Evolutionary conservation across 2,329 filamentous ascomycete species (phyloP).

Genomic region (Lanzia echinophila): DNA sequence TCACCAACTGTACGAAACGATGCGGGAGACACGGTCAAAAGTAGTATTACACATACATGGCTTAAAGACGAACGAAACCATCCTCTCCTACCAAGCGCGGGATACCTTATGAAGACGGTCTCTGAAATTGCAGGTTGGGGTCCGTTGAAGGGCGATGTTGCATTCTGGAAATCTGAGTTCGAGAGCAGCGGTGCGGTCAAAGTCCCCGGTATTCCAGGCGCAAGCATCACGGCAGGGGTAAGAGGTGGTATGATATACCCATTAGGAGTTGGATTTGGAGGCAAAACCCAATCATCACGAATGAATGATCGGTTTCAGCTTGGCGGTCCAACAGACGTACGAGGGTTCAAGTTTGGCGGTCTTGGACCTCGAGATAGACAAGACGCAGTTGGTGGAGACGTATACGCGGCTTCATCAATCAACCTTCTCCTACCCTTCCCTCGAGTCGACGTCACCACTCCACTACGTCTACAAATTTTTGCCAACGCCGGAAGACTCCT

Average conservation of each 20-base stretch:
- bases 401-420: conserved; percentile 83
- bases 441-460: conserved; percentile 71
- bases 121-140: conserved; percentile 86
- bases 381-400: conserved; percentile 84
- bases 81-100: conserved; percentile 73
- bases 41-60: conserved; percentile 75
- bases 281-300: conserved; percentile 58
- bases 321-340: conserved; percentile 88
- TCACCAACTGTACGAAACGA: conserved; percentile 77
- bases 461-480: conserved; percentile 82
- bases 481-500: conserved; percentile 84
- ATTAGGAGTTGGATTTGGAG: conserved; percentile 55
- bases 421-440: conserved; percentile 83
- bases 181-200: conserved; percentile 71
- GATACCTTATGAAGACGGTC: conserved; percentile 71
- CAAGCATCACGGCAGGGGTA: conserved; percentile 73
- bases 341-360: conserved; percentile 85
- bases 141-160: conserved; percentile 76
- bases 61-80: conserved; percentile 75
- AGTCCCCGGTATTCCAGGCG: conserved; percentile 59
- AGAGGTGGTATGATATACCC: conserved; percentile 80
- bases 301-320: conserved; percentile 95
- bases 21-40: conserved; percentile 88
- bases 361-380: conserved; percentile 80
- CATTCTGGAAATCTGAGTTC: conserved; percentile 88